Evolutionary conservation across 371 early-diverging fungal genomes (phyloP).

Genomic region (Mortierella sp.): DNA sequence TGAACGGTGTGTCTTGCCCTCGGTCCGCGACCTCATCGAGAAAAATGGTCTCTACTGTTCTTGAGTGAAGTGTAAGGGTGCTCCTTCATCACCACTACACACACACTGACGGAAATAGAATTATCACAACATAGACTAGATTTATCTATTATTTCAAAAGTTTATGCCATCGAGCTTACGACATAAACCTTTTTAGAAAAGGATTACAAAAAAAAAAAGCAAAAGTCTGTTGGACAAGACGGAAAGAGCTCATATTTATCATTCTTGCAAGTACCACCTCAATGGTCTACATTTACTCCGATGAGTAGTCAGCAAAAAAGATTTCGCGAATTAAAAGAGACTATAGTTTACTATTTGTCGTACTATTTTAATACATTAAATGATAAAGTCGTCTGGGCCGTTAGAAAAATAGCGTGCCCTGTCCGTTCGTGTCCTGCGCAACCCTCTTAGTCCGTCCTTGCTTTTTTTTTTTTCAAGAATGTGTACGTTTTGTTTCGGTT

Average conservation of each 20-base stretch:
- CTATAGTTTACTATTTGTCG: too few relatives aligned
- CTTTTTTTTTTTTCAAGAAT: neutral
- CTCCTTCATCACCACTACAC: neutral
- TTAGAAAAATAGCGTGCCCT: neutral
- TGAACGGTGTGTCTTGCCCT: slow-evolving; percentile 34
- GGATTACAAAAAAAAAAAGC: too few relatives aligned
- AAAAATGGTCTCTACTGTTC: slow-evolving; percentile 29
- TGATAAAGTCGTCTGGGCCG: neutral
- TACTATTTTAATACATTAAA: too few relatives aligned
- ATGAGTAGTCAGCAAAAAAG: too few relatives aligned
- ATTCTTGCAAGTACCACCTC: neutral
- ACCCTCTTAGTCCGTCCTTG: neutral
- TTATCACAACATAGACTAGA: neutral
- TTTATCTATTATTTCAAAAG: too few relatives aligned
- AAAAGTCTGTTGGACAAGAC: too few relatives aligned
- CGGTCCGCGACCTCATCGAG: slow-evolving; percentile 34
- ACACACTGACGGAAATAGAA: neutral
- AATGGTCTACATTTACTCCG: neutral
- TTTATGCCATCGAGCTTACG: too few relatives aligned
- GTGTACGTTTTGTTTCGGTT: neutral
- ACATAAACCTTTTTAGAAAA: too few relatives aligned
- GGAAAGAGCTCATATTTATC: too few relatives aligned
- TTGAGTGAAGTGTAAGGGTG: neutral
- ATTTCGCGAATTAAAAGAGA: too few relatives aligned
- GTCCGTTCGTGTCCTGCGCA: neutral